A percentile compares a stretch with the other conserved stretches of the same genome.
phyloP scores from a whole-genome alignment of 345 rosid species.

The Salix koriyanagi region DNA sequence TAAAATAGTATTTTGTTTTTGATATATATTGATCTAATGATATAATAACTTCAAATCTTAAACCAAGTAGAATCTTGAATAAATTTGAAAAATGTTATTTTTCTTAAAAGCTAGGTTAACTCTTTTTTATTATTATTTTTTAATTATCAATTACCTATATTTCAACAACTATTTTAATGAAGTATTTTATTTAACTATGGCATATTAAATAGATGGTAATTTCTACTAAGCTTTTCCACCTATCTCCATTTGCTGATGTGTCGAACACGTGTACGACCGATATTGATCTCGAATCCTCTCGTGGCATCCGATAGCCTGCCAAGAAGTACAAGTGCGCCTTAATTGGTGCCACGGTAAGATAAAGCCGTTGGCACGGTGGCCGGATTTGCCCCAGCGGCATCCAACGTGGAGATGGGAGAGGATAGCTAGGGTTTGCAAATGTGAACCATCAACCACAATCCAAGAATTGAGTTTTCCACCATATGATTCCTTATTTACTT shows the following conservation, averaged over 20 bases:
- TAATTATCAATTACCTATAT: too few relatives aligned
- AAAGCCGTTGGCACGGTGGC: conserved; percentile 22
- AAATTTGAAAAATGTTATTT: too few relatives aligned
- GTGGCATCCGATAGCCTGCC: conserved; percentile 28
- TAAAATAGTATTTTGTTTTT: too few relatives aligned
- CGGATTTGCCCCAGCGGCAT: conserved; percentile 1
- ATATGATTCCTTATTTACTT: conserved; percentile 7
- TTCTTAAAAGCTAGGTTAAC: too few relatives aligned
- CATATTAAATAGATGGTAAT: too few relatives aligned
- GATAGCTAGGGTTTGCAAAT: conserved; percentile 8
- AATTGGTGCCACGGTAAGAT: conserved; percentile 32
- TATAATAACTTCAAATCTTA: too few relatives aligned
- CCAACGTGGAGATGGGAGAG: conserved; percentile 20
- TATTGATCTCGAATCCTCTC: conserved; percentile 18
- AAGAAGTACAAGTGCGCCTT: conserved; percentile 27
- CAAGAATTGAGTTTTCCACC: conserved; percentile 42
- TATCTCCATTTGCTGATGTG: conserved; percentile 20
- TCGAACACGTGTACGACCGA: conserved; percentile 31
- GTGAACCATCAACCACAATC: conserved; percentile 45
- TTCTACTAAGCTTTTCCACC: conserved; percentile 34
- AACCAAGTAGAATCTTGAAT: too few relatives aligned
- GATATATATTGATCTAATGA: too few relatives aligned
- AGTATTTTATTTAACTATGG: too few relatives aligned
- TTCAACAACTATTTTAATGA: too few relatives aligned
- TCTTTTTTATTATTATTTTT: too few relatives aligned